Evolutionary conservation across 2,329 filamentous ascomycete genomes (phyloP), one percentile per base, ranked within the genome.

Genomic region (Sarocladium strictum): DNA sequence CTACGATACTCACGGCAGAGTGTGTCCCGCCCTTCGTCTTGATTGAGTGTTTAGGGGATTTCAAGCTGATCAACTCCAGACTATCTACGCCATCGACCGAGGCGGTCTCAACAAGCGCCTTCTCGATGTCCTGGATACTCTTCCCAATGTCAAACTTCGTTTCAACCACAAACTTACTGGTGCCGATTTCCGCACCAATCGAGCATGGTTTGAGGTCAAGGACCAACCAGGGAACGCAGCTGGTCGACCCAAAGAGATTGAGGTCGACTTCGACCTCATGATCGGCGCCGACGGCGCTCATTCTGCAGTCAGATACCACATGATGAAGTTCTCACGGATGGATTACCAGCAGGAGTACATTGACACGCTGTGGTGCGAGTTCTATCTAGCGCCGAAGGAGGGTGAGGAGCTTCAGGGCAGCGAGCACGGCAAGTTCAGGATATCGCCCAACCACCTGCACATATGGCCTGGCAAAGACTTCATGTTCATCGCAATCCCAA

Each of bases 401-500:
- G 62, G 63, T 0, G 53, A 60, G 0, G 54, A 61, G 7, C 45
- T 58, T 12, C 58, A 59, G 3, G 60, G 65, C 26, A 67, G 70
- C 33, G 60, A 68, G 15, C 61, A 67, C 45, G 69, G 72, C 26
- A 75, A 69, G 60, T 97, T 95, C 66, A 78, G 79, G 49, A 94
- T 97, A 61, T 94, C 90, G 0, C 90, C 91, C 1, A 89, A 97
- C 63, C 92, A 97, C 67, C 78, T 99, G 1, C 94, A 99, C 70
- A 99, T 99, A 66, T 99, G 94, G 94, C 94, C 94, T 0, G 91
- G 89, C 29, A 86, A 85, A 62, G 85, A 92, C 40, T 93, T 94
- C 64, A 97, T 99, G 95, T 99, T 99, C 72, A 99, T 99, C 65
- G 95, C 94, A 17, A 92, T 99, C 41, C 93, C 94, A 0, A 86